phyloP scores from a whole-genome alignment of 176 grass and related monocot species.

The Phoenix dactylifera region DNA sequence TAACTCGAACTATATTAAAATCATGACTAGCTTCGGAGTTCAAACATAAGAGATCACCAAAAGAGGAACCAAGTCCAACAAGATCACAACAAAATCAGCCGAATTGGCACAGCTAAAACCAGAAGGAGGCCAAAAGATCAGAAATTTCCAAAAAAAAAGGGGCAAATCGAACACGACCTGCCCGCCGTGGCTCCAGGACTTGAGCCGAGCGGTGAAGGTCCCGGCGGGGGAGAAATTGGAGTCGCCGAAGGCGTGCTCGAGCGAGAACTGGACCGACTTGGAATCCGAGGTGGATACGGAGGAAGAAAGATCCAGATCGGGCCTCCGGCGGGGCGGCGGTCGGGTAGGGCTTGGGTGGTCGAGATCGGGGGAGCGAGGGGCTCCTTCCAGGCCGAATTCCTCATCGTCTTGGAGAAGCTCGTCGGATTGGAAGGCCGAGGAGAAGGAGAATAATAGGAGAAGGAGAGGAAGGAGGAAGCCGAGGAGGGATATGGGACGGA shows the following conservation, averaged over 20 bases:
- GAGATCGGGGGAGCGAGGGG: slow-evolving; percentile 13
- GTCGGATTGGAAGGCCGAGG: slow-evolving; percentile 54
- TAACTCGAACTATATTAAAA: too few relatives aligned
- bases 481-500: background rate
- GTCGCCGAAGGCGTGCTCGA: slow-evolving; percentile 67
- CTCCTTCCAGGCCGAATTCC: slow-evolving; percentile 62
- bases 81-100: too few relatives aligned
- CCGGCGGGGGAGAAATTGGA: slow-evolving; percentile 55
- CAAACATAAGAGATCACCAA: too few relatives aligned
- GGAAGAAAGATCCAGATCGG: slow-evolving; percentile 29
- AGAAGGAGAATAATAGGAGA: slow-evolving; percentile 18
- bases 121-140: too few relatives aligned
- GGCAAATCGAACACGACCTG: slow-evolving; percentile 33
- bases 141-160: too few relatives aligned
- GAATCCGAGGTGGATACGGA: slow-evolving; percentile 25
- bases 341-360: background rate
- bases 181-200: slow-evolving; percentile 62
- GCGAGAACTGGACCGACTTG: slow-evolving; percentile 63
- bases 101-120: too few relatives aligned
- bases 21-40: too few relatives aligned
- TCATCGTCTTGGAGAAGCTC: slow-evolving; percentile 79
- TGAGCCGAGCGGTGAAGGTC: slow-evolving; percentile 83
- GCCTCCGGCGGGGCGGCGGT: slow-evolving; percentile 33
- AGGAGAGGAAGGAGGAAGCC: background rate
- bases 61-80: too few relatives aligned